phyloP scores from a whole-genome alignment of 1,139 yeast species.

The Pichia sp. region DNA sequence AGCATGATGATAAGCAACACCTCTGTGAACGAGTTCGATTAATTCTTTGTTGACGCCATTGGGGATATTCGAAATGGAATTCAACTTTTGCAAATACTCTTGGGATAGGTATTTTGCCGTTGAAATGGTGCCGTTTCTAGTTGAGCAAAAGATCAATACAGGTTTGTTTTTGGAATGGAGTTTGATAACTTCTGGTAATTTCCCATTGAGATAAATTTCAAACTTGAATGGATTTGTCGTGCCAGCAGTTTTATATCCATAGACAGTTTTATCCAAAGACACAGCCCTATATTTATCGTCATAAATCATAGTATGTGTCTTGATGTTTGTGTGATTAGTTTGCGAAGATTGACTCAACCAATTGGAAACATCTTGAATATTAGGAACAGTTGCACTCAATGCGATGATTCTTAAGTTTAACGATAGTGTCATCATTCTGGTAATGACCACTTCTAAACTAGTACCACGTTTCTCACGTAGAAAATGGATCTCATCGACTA shows the following conservation, averaged over 20 bases:
- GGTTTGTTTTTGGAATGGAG: conserved; percentile 42
- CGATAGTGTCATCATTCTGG: conserved; percentile 48
- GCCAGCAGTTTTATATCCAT: conserved; percentile 37
- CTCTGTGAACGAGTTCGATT: conserved; percentile 30
- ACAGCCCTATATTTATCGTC: conserved; percentile 50
- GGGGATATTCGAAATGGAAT: conserved; percentile 17
- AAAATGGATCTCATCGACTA: conserved; percentile 53
- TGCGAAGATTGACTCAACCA: conserved; percentile 38
- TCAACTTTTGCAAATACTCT: not conserved
- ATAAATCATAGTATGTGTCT: conserved; percentile 39
- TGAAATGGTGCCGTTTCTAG: conserved; percentile 44
- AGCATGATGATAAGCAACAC: conserved; percentile 59
- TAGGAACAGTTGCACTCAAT: conserved; percentile 55
- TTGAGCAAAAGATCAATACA: conserved; percentile 51
- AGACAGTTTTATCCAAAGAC: conserved; percentile 39
- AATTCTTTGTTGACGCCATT: conserved; percentile 34
- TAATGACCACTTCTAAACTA: conserved; percentile 49
- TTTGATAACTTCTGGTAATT: conserved; percentile 38
- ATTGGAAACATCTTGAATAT: conserved; percentile 45
- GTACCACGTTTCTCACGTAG: conserved; percentile 50
- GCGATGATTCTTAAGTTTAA: conserved; percentile 45
- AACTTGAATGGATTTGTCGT: conserved; percentile 43
- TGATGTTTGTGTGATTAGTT: conserved; percentile 11
- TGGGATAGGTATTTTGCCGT: conserved; percentile 43
- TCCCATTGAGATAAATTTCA: conserved; percentile 42